A percentile compares a stretch with the other conserved stretches of the same genome.
Conservation (phyloP, 2,329 filamentous ascomycete species). For the Clonostachys rosea region DNA sequence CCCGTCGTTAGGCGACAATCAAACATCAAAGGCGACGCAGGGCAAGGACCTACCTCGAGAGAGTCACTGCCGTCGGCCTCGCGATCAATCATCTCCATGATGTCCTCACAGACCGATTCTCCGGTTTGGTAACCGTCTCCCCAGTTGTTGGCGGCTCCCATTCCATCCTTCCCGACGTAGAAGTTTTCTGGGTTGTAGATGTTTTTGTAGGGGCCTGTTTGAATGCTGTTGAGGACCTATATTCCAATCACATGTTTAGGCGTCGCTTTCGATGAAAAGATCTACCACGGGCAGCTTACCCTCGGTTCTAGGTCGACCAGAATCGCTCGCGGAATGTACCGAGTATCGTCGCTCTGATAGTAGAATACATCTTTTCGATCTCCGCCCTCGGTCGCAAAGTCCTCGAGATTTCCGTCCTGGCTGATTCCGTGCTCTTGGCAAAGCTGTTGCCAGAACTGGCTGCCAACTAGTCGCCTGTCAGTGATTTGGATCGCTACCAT, state of each 20-base stretch:
- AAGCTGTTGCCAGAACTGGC: conserved; percentile 98
- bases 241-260: neutral
- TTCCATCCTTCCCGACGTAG: conserved; percentile 89
- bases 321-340: conserved; percentile 96
- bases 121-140: conserved; percentile 93
- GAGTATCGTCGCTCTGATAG: conserved; percentile 98
- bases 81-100: conserved; percentile 99
- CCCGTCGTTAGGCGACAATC: neutral
- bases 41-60: conserved; percentile 60
- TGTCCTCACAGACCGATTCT: conserved; percentile 88
- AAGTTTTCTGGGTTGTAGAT: conserved; percentile 99
- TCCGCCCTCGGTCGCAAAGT: conserved; percentile 95
- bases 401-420: conserved; percentile 93
- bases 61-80: conserved; percentile 98
- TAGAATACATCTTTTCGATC: conserved; percentile 99
- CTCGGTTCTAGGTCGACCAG: conserved; percentile 92
- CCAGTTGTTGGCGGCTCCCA: conserved; percentile 97
- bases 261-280: neutral
- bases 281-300: conserved; percentile 34
- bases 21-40: neutral
- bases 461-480: conserved; percentile 73
- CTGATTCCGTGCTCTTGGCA: conserved; percentile 98
- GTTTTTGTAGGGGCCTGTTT: conserved; percentile 91
- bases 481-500: neutral
- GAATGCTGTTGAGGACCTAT: conserved; percentile 83